A percentile compares a stretch with the other conserved stretches of the same genome.
Evolutionary conservation across 805 yeast genomes (phyloP).

Genomic region (Ogataea trehaloabstinens): DNA sequence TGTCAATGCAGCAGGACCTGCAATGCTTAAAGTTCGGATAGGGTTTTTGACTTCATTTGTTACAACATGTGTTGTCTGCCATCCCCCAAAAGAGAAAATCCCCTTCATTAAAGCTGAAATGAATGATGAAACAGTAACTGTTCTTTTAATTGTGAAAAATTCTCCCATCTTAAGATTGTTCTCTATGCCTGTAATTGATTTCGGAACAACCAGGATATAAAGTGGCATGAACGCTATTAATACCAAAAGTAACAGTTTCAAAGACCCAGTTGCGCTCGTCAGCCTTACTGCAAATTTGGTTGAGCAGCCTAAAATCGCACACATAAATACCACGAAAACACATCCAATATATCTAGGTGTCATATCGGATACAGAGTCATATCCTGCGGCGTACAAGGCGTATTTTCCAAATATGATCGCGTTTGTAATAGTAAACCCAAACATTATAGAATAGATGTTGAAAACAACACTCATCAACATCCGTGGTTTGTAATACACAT

Average conservation of each 20-base stretch:
- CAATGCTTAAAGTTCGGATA: slow-evolving; percentile 46
- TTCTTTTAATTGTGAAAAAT: slow-evolving; percentile 27
- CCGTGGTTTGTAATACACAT: slow-evolving; percentile 59
- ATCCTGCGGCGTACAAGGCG: slow-evolving; percentile 42
- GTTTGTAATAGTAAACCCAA: slow-evolving; percentile 52
- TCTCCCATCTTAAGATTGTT: slow-evolving; percentile 37
- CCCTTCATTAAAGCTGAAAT: slow-evolving; percentile 52
- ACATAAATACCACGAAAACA: slow-evolving; percentile 33
- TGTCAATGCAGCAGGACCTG: slow-evolving; percentile 49
- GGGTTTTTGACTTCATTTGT: slow-evolving; percentile 57
- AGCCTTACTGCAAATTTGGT: slow-evolving; percentile 56
- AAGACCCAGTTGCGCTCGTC: slow-evolving; percentile 61
- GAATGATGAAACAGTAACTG: slow-evolving; percentile 40
- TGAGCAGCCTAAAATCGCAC: slow-evolving; percentile 55
- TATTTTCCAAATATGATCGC: slow-evolving; percentile 57
- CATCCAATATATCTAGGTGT: slow-evolving; percentile 43
- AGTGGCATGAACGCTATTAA: slow-evolving; percentile 58
- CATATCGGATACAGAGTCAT: slow-evolving; percentile 37
- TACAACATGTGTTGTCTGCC: slow-evolving; percentile 55
- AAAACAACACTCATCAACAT: slow-evolving; percentile 49
- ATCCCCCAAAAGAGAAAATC: slow-evolving; percentile 50
- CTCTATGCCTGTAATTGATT: slow-evolving; percentile 40
- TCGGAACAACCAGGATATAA: slow-evolving; percentile 53
- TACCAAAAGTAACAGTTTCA: slow-evolving; percentile 54
- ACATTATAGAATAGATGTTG: slow-evolving; percentile 44